phyloP scores from a whole-genome alignment of 805 yeast species.

The Metschnikowia lochheadii region DNA sequence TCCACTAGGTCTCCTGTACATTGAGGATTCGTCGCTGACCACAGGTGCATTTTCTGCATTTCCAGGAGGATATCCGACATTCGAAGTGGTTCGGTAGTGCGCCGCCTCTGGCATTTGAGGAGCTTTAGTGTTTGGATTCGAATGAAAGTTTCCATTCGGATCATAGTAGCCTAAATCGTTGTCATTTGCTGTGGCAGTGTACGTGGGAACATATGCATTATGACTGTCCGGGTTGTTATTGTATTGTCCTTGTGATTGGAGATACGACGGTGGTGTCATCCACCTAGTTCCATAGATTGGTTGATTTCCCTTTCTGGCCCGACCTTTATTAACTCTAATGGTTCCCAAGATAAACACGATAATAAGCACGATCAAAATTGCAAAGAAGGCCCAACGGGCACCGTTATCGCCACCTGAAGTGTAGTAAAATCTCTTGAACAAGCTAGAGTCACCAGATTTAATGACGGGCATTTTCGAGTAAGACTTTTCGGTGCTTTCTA shows the following conservation, averaged over 20 bases:
- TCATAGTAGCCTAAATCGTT: conserved; percentile 80
- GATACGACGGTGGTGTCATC: conserved; percentile 82
- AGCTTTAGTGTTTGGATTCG: conserved; percentile 18
- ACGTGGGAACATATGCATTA: conserved; percentile 57
- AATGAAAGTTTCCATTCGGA: conserved; percentile 43
- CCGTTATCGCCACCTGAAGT: conserved; percentile 22
- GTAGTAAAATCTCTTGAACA: conserved; percentile 1
- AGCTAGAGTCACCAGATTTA: not conserved
- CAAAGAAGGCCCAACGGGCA: conserved; percentile 66
- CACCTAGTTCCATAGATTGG: conserved; percentile 78
- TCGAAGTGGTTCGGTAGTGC: conserved; percentile 14
- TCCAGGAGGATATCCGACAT: conserved; percentile 11
- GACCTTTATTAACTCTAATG: conserved; percentile 49
- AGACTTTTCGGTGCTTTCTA: not conserved
- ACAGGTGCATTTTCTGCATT: not conserved
- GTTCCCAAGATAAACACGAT: conserved; percentile 47
- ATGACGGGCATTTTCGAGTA: not conserved
- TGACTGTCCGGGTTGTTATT: conserved; percentile 38
- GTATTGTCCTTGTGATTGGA: conserved; percentile 59
- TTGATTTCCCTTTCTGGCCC: conserved; percentile 45
- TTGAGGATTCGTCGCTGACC: conserved; percentile 2
- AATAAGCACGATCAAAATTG: conserved; percentile 49
- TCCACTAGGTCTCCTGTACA: conserved; percentile 11
- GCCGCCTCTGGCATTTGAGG: conserved; percentile 14
- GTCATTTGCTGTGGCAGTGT: conserved; percentile 62